These are phyloP conservation scores for Calocybe gambosa DNA, from an alignment of 1,284 basidiomycete genomes.

Conservation along the genomic window DNA sequence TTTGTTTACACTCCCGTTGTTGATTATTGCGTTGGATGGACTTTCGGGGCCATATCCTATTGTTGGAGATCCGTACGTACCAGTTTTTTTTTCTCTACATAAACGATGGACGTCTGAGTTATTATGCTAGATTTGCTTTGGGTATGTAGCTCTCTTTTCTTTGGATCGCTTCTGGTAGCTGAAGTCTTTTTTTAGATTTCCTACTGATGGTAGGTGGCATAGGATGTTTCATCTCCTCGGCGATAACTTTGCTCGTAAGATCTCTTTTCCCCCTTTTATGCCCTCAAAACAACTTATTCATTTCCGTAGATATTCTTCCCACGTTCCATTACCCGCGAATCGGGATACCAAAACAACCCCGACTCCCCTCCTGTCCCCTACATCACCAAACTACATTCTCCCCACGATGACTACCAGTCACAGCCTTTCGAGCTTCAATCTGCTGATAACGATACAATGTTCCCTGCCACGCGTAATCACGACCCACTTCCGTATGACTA, in stretches of 20 bases:
- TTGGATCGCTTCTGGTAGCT: background rate
- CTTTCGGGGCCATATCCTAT: slow-evolving; percentile 43
- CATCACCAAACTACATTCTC: slow-evolving; percentile 1
- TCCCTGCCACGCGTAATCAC: background rate
- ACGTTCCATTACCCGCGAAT: slow-evolving; percentile 57
- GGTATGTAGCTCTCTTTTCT: slow-evolving; percentile 29
- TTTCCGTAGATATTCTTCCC: slow-evolving; percentile 63
- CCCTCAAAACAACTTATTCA: slow-evolving; percentile 1
- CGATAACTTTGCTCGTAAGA: slow-evolving; percentile 64
- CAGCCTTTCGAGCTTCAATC: slow-evolving; percentile 5
- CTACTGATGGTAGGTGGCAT: slow-evolving; percentile 62
- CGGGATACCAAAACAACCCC: slow-evolving; percentile 44
- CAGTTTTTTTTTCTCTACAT: background rate
- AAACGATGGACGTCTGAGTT: background rate
- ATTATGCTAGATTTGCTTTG: slow-evolving; percentile 38
- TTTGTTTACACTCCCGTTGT: slow-evolving; percentile 57
- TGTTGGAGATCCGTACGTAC: slow-evolving; percentile 48
- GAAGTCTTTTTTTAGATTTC: slow-evolving; percentile 40
- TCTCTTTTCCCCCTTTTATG: too few relatives aligned
- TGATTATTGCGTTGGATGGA: slow-evolving; percentile 59
- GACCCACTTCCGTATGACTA: background rate
- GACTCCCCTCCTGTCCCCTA: background rate
- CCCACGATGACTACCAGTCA: background rate
- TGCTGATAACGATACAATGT: background rate
- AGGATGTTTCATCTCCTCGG: slow-evolving; percentile 68